Evolutionary conservation across 805 yeast genomes (phyloP).

Genomic region (Martiniozyma abietophila): DNA sequence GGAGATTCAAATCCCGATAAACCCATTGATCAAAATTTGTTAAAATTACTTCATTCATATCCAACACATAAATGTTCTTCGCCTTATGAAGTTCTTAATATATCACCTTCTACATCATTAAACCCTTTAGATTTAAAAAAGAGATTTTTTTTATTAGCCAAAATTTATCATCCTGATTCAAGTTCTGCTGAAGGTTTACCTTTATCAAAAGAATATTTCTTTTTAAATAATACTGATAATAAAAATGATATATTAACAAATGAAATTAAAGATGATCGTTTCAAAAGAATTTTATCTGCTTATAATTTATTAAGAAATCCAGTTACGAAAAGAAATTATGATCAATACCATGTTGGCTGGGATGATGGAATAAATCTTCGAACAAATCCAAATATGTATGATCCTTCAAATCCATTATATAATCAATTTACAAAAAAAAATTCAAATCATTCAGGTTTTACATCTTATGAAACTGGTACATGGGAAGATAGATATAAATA

Average conservation of each 20-base stretch:
- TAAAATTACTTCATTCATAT: slow-evolving; percentile 20
- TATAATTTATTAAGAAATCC: slow-evolving; percentile 46
- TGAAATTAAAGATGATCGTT: slow-evolving; percentile 32
- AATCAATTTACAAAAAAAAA: slow-evolving; percentile 6
- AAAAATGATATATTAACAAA: slow-evolving; percentile 11
- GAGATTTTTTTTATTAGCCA: slow-evolving; percentile 53
- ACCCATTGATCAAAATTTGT: slow-evolving; percentile 16
- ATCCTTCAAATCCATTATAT: slow-evolving; percentile 13
- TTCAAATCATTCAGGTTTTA: slow-evolving; percentile 5
- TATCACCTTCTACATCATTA: slow-evolving; percentile 25
- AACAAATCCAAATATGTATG: slow-evolving; percentile 18
- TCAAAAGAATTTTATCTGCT: slow-evolving; percentile 49
- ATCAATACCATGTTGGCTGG: slow-evolving; percentile 40
- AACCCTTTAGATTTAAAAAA: slow-evolving; percentile 33
- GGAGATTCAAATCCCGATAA: slow-evolving; percentile 6
- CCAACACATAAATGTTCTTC: slow-evolving; percentile 47
- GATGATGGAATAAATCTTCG: slow-evolving; percentile 18
- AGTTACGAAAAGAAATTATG: slow-evolving; percentile 34
- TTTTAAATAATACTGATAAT: slow-evolving; percentile 6
- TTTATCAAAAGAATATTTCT: slow-evolving; percentile 10
- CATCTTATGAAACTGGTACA: slow-evolving; percentile 18
- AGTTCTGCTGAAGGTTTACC: slow-evolving; percentile 16
- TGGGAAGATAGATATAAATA: slow-evolving; percentile 24
- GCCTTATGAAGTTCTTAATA: slow-evolving; percentile 62
- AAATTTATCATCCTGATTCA: slow-evolving; percentile 75